Evolutionary conservation across 78 protist species (phyloP), one percentile per base, ranked within the genome.

Genomic region (Capsaspora owczarzaki): DNA sequence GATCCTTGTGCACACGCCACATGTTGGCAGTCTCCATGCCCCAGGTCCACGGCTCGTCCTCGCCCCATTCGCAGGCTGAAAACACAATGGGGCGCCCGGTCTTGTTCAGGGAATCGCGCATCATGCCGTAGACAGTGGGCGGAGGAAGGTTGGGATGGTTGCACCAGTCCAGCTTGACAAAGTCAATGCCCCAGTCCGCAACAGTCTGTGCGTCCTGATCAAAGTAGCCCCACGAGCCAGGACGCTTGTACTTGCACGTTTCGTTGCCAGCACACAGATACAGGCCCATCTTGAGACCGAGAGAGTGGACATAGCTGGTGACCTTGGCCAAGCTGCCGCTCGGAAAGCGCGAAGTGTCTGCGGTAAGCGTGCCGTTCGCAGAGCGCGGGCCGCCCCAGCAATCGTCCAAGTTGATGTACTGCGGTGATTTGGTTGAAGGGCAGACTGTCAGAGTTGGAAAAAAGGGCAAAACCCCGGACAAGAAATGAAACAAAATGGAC

Each of bases 51-150:
- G 33, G 66, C n/a, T 56, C 66, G 66, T 56, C 66, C n/a, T 16
- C 25, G 66, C 25, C 66, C 33, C 66, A 56, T n/a, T n/a, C n/a
- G n/a, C n/a, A n/a, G n/a, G n/a, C n/a, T 37, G 81, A 60, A 66
- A 46, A 88, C 6, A 88, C 74, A 74, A 88, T 88, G 49, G 78
- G 80, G 40, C 91, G 63, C 35, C 85, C 82, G 0, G 91, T 87
- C 2, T 41, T 49, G 33, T 84, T 83, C 31, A 89, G 84, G 8
- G 78, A 76, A 31, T 83, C 60, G 42, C 91, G n/a, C 86, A 87
- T 71, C 16, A 25, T 35, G 27, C 31, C 40, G 78, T 74, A 49
- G n/a, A n/a, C n/a, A 1, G 53, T 71, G 19, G 5, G 20, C 33
- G 56, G 6, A 16, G 10, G 6, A 2, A 5, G 35, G 33, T 63